These are phyloP conservation scores for Cladophialophora immunda DNA, from an alignment of 2,329 filamentous ascomycete species.

Conservation along the genomic window DNA sequence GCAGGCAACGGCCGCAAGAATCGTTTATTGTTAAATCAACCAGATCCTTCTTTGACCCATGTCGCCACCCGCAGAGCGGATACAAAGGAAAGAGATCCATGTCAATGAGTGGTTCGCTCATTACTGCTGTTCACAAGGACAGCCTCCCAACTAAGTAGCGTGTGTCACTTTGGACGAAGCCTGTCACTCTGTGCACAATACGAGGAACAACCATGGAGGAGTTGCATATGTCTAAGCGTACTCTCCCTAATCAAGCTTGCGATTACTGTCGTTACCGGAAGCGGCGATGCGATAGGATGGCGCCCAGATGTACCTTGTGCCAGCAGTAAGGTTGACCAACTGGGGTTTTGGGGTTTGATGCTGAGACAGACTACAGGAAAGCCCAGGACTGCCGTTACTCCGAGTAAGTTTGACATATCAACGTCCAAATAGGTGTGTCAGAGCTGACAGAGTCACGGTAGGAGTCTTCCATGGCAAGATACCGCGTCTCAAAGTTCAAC, in stretches of 20 bases:
- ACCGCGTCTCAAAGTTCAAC: not conserved
- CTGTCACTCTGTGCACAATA: no score
- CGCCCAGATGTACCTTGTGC: conserved; percentile 60
- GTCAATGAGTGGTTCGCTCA: not conserved
- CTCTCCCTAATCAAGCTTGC: conserved; percentile 47
- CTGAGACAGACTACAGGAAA: conserved; percentile 14
- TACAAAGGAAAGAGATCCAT: conserved; percentile 1
- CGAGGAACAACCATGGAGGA: not conserved
- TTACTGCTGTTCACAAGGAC: no score
- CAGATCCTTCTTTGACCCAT: not conserved
- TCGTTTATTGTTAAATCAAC: conserved; percentile 1
- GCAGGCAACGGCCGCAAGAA: conserved; percentile 3
- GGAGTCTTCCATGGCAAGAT: conserved; percentile 9
- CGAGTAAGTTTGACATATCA: conserved; percentile 11
- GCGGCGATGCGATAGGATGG: conserved; percentile 60
- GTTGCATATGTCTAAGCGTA: not conserved
- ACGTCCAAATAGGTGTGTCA: not conserved
- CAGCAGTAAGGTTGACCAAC: conserved; percentile 38
- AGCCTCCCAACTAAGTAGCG: no score
- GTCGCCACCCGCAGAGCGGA: conserved; percentile 2
- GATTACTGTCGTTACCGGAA: conserved; percentile 58
- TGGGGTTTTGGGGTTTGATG: not conserved
- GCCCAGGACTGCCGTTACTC: conserved; percentile 8
- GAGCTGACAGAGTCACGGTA: not conserved
- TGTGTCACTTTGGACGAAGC: no score